Conservation (phyloP, 2,329 filamentous ascomycete species). For the Epichloe brachyelytri region DNA sequence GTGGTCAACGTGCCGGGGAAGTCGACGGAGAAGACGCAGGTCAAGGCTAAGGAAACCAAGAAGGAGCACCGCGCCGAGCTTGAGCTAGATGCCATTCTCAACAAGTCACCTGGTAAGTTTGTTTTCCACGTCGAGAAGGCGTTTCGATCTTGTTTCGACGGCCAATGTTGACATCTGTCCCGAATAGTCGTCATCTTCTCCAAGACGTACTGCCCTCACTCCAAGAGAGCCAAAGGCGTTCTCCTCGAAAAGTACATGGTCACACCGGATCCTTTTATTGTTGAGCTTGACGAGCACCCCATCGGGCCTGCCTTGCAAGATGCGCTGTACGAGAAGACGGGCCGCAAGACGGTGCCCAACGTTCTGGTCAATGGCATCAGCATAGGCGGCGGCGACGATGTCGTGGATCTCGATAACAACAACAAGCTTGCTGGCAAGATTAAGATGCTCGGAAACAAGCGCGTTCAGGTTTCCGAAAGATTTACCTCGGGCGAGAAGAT, state of each 20-base stretch:
- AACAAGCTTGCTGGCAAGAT: slow-evolving; percentile 60
- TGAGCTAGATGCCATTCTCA: slow-evolving; percentile 68
- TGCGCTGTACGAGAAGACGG: slow-evolving; percentile 58
- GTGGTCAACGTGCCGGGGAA: slow-evolving; percentile 6
- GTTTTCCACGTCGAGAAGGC: neutral
- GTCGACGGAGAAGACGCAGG: slow-evolving; percentile 7
- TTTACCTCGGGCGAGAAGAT: slow-evolving; percentile 15
- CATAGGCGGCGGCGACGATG: slow-evolving; percentile 82
- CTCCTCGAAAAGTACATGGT: slow-evolving; percentile 78
- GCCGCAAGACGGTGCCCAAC: slow-evolving; percentile 80
- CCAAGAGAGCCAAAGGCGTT: slow-evolving; percentile 71
- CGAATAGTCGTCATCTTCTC: slow-evolving; percentile 84
- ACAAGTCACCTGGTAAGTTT: slow-evolving; percentile 66
- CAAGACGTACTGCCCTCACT: slow-evolving; percentile 84
- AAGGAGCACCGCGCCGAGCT: slow-evolving; percentile 52
- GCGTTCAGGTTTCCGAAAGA: slow-evolving; percentile 38
- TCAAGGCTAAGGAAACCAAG: slow-evolving; percentile 32
- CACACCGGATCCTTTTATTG: slow-evolving; percentile 68
- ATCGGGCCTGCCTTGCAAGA: slow-evolving; percentile 63
- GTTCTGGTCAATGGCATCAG: slow-evolving; percentile 77
- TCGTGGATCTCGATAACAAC: slow-evolving; percentile 55
- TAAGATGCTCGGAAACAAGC: slow-evolving; percentile 58
- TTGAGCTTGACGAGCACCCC: slow-evolving; percentile 77
- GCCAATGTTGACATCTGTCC: neutral
- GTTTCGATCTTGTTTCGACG: neutral